Base-by-base conservation (phyloP, 768 basidiomycete species). In the Neoboletus brunneissimus region DNA sequence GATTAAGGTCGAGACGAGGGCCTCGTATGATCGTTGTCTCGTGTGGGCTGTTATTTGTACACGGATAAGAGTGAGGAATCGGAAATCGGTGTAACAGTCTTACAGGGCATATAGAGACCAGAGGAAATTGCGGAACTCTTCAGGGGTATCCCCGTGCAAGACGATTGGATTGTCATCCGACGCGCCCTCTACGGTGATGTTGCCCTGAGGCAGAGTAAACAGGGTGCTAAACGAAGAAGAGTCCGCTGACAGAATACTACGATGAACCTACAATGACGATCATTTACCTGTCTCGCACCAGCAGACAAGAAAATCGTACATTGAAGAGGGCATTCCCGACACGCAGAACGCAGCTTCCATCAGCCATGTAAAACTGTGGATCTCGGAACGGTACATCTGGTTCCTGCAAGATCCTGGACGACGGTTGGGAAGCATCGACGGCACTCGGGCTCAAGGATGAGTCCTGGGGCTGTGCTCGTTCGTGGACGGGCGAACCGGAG, bases 81-180 rank as follows among this genome's bases (percentile, higher is more conserved):
- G 1, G 22, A 35, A 40, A 51, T 22, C 2, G 10, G 22, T 7
- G 20, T 20, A 11, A 53, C 52, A 55, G 38, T 68, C 87, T 72
- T 63, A 89, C 88, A 87, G 64, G 8, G 88, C 86, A 63, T 91
- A 90, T n/a, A 90, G 70, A 1, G 83, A 83, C 85, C 85, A 88
- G 32, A 91, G 77, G 62, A 91, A 87, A 66, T 86, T 79, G 48
- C 80, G 79, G 65, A 91, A 91, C 67, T 90, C 86, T 4, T 77
- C 70, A 10, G 80, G 77, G 0, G 80, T 82, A 57, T 90, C 86
- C 0, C 88, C 88, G 2, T 70, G 69, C 32, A 91, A 76, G 31
- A 82, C 58, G 35, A 91, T 80, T 1, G 89, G 88, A 55, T 82
- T 80, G 25, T 80, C 78, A 63, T 91, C 89, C 10, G 81, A 83